Percentiles rank a stretch among this genome's conserved stretches.
Conservation (phyloP, 2,329 filamentous ascomycete species). For the Stagonosporopsis rhizophila region DNA sequence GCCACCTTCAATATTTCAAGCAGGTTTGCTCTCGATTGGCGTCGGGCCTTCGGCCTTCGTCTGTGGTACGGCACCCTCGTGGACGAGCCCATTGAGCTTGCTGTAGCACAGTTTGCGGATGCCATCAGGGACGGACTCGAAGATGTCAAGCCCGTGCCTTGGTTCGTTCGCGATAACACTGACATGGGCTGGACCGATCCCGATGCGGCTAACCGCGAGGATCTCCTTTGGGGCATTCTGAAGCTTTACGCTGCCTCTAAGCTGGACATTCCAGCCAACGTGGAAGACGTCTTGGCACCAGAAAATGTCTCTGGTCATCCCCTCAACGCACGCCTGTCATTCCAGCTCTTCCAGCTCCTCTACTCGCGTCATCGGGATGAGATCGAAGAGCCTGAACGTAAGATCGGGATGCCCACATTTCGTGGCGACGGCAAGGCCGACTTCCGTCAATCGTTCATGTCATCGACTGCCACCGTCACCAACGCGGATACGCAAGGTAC, state of each 20-base stretch:
- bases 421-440: conserved; percentile 27
- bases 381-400: conserved; percentile 35
- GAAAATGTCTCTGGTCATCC: conserved; percentile 78
- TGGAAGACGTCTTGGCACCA: conserved; percentile 77
- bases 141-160: conserved; percentile 71
- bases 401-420: conserved; percentile 41
- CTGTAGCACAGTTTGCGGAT: conserved; percentile 74
- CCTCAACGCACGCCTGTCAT: conserved; percentile 77
- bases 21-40: conserved; percentile 88
- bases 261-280: conserved; percentile 48
- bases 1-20: conserved; percentile 82
- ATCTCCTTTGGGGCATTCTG: conserved; percentile 86
- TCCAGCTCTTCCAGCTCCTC: conserved; percentile 77
- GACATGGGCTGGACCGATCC: conserved; percentile 67
- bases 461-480: conserved; percentile 35
- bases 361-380: conserved; percentile 40
- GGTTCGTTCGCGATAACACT: conserved; percentile 69
- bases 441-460: conserved; percentile 37
- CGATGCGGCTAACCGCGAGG: conserved; percentile 67
- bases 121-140: conserved; percentile 77
- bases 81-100: conserved; percentile 72
- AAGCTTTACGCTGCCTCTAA: conserved; percentile 76
- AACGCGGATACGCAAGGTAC: conserved; percentile 61
- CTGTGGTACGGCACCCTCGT: conserved; percentile 83
- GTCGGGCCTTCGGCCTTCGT: conserved; percentile 87